Evolutionary conservation across 1,284 basidiomycete genomes (phyloP).

Genomic region (Cerrena zonata): DNA sequence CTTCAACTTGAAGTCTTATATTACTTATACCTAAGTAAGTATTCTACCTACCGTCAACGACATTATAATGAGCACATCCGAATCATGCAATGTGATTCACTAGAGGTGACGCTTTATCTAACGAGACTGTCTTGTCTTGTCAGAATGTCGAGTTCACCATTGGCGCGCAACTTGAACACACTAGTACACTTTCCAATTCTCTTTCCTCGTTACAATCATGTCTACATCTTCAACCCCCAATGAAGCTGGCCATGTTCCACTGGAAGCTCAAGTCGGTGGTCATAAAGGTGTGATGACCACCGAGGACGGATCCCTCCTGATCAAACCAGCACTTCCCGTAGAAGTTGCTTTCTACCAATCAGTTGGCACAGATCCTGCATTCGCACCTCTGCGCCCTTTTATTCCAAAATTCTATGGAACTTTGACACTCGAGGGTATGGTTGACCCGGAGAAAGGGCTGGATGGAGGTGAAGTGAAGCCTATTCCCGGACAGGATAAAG

Average conservation of each 20-base stretch:
- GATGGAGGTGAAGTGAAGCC: conserved; percentile 20
- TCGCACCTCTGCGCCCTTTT: conserved; percentile 47
- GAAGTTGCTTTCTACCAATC: conserved; percentile 82
- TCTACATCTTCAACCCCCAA: conserved; percentile 1
- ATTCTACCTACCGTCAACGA: not conserved
- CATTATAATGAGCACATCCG: no score
- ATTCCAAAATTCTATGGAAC: conserved; percentile 76
- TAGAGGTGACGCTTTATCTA: not conserved
- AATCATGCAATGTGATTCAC: no score
- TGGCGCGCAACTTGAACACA: not conserved
- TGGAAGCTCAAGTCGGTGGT: conserved; percentile 78
- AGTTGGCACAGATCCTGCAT: conserved; percentile 38
- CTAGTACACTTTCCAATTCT: not conserved
- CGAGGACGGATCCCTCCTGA: conserved; percentile 73
- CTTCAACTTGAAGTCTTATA: not conserved
- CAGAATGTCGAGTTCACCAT: not conserved
- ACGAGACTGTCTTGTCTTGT: not conserved
- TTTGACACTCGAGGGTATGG: conserved; percentile 59
- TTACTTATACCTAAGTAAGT: not conserved
- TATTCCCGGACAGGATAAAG: conserved; percentile 36
- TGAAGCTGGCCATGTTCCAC: conserved; percentile 18
- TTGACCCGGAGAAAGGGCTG: conserved; percentile 31
- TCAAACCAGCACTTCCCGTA: conserved; percentile 72
- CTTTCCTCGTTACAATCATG: not conserved
- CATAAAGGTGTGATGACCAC: conserved; percentile 74